Evolutionary conservation across 768 basidiomycete species (phyloP).

Genomic region (Mycena olivaceomarginata): DNA sequence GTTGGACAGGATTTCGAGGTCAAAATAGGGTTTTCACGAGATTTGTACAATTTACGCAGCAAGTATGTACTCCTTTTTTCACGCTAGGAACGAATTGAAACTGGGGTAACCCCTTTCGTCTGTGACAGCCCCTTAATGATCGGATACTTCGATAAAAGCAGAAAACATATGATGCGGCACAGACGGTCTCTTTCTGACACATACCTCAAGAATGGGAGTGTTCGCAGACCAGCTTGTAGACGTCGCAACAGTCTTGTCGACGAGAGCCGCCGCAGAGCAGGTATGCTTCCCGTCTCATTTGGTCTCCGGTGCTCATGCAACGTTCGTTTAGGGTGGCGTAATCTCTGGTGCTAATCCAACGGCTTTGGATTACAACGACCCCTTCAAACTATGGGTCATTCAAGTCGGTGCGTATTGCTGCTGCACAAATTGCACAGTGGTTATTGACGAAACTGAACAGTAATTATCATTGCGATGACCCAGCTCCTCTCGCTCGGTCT

Average conservation of each 20-base stretch:
- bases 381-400: conserved; percentile 85
- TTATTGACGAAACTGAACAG: conserved; percentile 55
- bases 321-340: conserved; percentile 76
- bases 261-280: conserved; percentile 70
- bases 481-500: conserved; percentile 83
- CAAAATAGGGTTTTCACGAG: too few relatives aligned
- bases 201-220: conserved; percentile 65
- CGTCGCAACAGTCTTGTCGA: conserved; percentile 54
- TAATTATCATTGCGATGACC: conserved; percentile 88
- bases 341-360: conserved; percentile 87
- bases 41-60: too few relatives aligned
- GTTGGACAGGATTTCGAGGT: too few relatives aligned
- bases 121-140: too few relatives aligned
- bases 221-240: conserved; percentile 61
- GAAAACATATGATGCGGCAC: not conserved
- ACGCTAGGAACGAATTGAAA: too few relatives aligned
- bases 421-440: not conserved
- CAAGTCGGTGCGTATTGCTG: conserved; percentile 74
- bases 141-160: not conserved
- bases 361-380: conserved; percentile 76
- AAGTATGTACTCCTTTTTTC: too few relatives aligned
- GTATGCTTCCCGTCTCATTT: conserved; percentile 50
- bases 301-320: conserved; percentile 5
- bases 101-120: too few relatives aligned
- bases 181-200: not conserved